phyloP scores from a whole-genome alignment of 257 asterid species.

The Mentha longifolia region DNA sequence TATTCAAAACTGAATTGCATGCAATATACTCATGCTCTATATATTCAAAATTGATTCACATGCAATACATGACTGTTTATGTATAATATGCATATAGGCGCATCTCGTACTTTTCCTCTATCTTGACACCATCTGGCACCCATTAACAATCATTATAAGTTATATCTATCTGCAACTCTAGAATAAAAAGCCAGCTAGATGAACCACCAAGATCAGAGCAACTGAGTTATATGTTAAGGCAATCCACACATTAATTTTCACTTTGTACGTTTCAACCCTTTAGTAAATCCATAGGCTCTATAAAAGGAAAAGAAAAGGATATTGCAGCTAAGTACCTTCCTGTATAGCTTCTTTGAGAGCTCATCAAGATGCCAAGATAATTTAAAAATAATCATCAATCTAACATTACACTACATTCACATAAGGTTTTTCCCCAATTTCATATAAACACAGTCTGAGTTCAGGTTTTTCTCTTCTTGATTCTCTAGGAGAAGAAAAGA shows the following conservation, averaged over 20 bases:
- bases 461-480: not conserved
- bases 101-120: too few species aligned
- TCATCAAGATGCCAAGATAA: not conserved
- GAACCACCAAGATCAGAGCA: too few species aligned
- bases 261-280: conserved; percentile 9
- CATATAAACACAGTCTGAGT: too few species aligned
- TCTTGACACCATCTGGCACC: too few species aligned
- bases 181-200: too few species aligned
- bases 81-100: too few species aligned
- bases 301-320: not conserved
- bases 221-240: not conserved
- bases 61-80: too few species aligned
- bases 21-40: too few species aligned
- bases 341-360: not conserved
- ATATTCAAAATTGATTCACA: too few species aligned
- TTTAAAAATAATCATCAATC: not conserved
- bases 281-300: conserved; percentile 16
- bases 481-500: conserved; percentile 13
- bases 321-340: not conserved
- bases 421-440: not conserved
- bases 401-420: not conserved
- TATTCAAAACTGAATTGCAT: too few species aligned
- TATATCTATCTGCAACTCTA: too few species aligned
- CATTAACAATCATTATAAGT: too few species aligned
- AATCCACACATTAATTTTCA: conserved; percentile 9